Base-by-base conservation (phyloP, 768 basidiomycete genomes). In the Inosperma sp. region DNA sequence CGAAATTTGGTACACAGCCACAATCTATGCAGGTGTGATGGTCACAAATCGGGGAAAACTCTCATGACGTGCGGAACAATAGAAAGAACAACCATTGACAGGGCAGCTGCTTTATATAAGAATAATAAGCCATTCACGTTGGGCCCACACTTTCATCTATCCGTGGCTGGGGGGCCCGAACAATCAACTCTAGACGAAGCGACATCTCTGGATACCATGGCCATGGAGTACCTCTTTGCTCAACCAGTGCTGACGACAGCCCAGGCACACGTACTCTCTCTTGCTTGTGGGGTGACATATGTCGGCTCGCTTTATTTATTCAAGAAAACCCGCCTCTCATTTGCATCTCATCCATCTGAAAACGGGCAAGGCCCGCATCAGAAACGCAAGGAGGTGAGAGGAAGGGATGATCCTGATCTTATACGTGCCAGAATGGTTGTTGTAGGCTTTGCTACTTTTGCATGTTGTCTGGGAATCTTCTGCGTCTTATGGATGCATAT, bases 281-380 rank as follows among this genome's bases (percentile, higher is more conserved):
- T 79, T 5, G 60, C 76, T 42, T 81, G 92, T 59, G 81, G 81
- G 2, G 52, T 69, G 17, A 75, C 76, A 46, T 96, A 94, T 59
- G 91, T 96, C 45, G 88, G 86, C 10, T 87, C 86, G 5, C 73
- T 95, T 31, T 95, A 95, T 68, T 59, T 90, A 51, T 83, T 77
- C 26, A 86, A 82, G 62, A 72, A 77, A 55, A 74, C 82, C 9
- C 76, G 87, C 35, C 71, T 84, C 25, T 75, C 72, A 8, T 81
- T 80, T 62, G 62, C 73, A 8, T 37, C 56, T 10, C 25, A 34
- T 40, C 43, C 46, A 7, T 23, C 21, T 1, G 31, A 42, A n/a
- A 27, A 26, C 10, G 33, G 45, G 53, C 49, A 10, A 56, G 48
- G 10, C 25, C 19, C 1, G 36, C 54, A 43, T 48, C 62, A 39